Conservation (phyloP, 768 basidiomycete species). For the Coprinopsis sp. region DNA sequence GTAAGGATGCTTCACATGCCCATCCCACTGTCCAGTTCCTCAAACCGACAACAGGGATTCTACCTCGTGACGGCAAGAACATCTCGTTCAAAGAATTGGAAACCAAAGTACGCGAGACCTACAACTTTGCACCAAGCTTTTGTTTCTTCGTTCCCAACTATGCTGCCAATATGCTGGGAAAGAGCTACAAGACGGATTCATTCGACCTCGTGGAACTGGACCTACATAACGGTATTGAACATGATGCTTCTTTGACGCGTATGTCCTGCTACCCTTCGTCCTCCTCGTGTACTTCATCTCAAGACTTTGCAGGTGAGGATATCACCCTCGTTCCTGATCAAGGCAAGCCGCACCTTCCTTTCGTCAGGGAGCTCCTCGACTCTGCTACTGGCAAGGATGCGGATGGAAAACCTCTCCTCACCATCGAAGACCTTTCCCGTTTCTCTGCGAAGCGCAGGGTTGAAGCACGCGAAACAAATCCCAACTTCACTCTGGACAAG, state of each 20-base stretch:
- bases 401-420: slow-evolving; percentile 45
- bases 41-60: slow-evolving; percentile 40
- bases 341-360: slow-evolving; percentile 40
- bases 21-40: neutral
- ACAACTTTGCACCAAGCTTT: slow-evolving; percentile 68
- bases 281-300: too few species aligned
- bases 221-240: slow-evolving; percentile 73
- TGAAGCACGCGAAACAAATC: slow-evolving; percentile 49
- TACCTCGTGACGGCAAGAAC: slow-evolving; percentile 61
- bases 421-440: slow-evolving; percentile 52
- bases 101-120: slow-evolving; percentile 45
- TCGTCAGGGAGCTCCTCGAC: slow-evolving; percentile 52
- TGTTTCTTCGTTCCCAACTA: slow-evolving; percentile 61
- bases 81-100: slow-evolving; percentile 56
- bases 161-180: slow-evolving; percentile 53
- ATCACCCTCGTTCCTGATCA: slow-evolving; percentile 44
- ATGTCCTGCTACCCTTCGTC: too few species aligned
- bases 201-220: slow-evolving; percentile 66
- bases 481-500: slow-evolving; percentile 45
- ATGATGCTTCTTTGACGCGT: slow-evolving; percentile 63
- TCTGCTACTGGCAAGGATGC: slow-evolving; percentile 55
- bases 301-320: slow-evolving; percentile 71
- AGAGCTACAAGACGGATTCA: slow-evolving; percentile 51
- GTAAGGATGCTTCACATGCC: slow-evolving; percentile 31
- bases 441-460: slow-evolving; percentile 57